These are phyloP conservation scores for Escovopsis sp. DNA, from an alignment of 2,329 filamentous ascomycete genomes.

Conservation along the genomic window DNA sequence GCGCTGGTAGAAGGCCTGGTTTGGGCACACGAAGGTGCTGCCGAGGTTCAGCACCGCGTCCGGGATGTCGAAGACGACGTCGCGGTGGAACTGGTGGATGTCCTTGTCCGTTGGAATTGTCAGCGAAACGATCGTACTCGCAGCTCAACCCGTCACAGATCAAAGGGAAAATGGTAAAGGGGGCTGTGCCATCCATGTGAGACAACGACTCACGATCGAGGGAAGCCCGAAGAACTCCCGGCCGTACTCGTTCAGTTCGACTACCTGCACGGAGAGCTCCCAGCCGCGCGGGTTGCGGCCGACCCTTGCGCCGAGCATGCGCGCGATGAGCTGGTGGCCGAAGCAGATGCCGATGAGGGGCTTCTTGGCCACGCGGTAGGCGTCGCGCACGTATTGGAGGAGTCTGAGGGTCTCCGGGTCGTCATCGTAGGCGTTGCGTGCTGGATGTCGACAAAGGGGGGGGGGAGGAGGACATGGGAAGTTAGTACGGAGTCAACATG, in stretches of 20 bases:
- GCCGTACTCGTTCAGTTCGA: slow-evolving; percentile 22
- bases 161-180: too few relatives aligned
- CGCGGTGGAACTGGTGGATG: slow-evolving; percentile 30
- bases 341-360: slow-evolving; percentile 31
- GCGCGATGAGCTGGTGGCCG: slow-evolving; percentile 30
- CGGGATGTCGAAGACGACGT: slow-evolving; percentile 24
- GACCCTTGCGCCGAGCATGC: slow-evolving; percentile 24
- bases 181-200: too few relatives aligned
- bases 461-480: background rate
- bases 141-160: too few relatives aligned
- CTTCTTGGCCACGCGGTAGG: slow-evolving; percentile 13
- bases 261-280: slow-evolving; percentile 26
- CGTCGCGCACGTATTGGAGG: slow-evolving; percentile 18
- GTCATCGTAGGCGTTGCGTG: slow-evolving; percentile 23
- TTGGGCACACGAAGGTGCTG: slow-evolving; percentile 20
- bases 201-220: slow-evolving; percentile 10
- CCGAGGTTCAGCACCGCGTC: slow-evolving; percentile 23
- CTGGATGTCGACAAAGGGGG: slow-evolving; percentile 4
- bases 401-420: slow-evolving; percentile 26
- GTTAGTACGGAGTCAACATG: too few relatives aligned
- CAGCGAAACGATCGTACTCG: too few relatives aligned
- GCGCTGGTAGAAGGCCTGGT: slow-evolving; percentile 26
- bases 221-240: slow-evolving; percentile 19
- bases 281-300: slow-evolving; percentile 23
- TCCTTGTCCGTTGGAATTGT: too few relatives aligned